These are phyloP conservation scores for Alnus glutinosa DNA, from an alignment of 306 rosid genomes.

Conservation along the genomic window DNA sequence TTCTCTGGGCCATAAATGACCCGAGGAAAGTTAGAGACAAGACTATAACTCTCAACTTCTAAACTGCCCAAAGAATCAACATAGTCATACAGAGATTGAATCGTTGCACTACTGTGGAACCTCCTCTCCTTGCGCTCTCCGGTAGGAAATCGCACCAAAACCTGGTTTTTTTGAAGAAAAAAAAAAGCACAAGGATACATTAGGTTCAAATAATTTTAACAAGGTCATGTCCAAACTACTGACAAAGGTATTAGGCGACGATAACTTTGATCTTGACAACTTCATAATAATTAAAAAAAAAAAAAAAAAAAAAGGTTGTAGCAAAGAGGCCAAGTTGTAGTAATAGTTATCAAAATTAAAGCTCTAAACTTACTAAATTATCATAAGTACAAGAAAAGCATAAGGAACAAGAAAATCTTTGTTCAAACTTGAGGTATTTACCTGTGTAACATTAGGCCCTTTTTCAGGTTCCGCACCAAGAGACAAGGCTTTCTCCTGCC, in stretches of 20 bases:
- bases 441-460: slow-evolving; percentile 90
- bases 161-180: slow-evolving; percentile 43
- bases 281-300: neutral
- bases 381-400: slow-evolving; percentile 9
- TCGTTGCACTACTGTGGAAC: slow-evolving; percentile 62
- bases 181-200: neutral
- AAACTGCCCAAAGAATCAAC: slow-evolving; percentile 87
- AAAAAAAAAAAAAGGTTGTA: neutral
- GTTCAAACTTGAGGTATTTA: slow-evolving; percentile 33
- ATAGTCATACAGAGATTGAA: slow-evolving; percentile 79
- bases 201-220: neutral
- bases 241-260: neutral
- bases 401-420: slow-evolving; percentile 13
- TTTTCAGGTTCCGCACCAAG: slow-evolving; percentile 95
- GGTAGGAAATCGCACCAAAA: slow-evolving; percentile 88
- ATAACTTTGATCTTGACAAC: neutral
- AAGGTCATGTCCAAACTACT: neutral
- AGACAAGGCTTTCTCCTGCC: slow-evolving; percentile 76
- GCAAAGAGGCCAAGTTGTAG: slow-evolving; percentile 5
- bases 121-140: slow-evolving; percentile 96
- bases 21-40: slow-evolving; percentile 93
- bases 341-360: slow-evolving; percentile 6
- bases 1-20: slow-evolving; percentile 74
- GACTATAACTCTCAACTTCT: slow-evolving; percentile 63
- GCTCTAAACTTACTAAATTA: slow-evolving; percentile 6